Evolutionary conservation across 1,139 yeast species (phyloP), one percentile per base, ranked within the genome.

Genomic region (Yamadazyma diospyri): DNA sequence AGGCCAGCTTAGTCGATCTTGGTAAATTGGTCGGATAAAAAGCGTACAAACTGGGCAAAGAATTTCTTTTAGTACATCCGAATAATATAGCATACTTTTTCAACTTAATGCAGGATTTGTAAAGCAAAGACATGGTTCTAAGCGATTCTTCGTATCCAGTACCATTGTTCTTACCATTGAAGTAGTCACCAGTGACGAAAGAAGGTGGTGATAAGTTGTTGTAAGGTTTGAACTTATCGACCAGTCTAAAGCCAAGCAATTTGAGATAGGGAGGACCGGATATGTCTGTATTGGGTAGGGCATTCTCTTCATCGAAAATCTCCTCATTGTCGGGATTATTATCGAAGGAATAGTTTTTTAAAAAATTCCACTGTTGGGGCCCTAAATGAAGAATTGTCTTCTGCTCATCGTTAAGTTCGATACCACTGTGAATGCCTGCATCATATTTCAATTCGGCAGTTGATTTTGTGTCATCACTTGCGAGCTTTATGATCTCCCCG

Each of bases 41-140:
- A 0, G 81, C 75, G 46, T 70, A 82, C 30, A 85, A 45, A 3
- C 64, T 46, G 0, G 96, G 94, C 32, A 69, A 55, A 1, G 87
- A 59, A 40, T 66, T 68, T 30, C 55, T 60, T 38, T 81, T 71
- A 5, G 69, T 48, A 46, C 80, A 74, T 1, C 95, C 89, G 78
- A 88, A 85, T 2, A 83, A 72, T 7, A 92, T 57, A 0, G 85
- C 94, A 46, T 72, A 78, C 47, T 74, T 75, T 4, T 65, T 48
- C 32, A 72, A 62, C 32, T 65, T 65, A 3, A 62, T 50, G 57
- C 94, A 61, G 2, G 81, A 70, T 33, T 75, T 78, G 49, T 78
- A 84, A 6, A 92, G 60, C 0, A 89, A 71, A 1, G 84, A 68
- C 49, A 88, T 75, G 0, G 94, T 81, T 23, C 76, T 59, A 15